phyloP scores from a whole-genome alignment of 768 basidiomycete species.

The Multifurca ochricompacta region DNA sequence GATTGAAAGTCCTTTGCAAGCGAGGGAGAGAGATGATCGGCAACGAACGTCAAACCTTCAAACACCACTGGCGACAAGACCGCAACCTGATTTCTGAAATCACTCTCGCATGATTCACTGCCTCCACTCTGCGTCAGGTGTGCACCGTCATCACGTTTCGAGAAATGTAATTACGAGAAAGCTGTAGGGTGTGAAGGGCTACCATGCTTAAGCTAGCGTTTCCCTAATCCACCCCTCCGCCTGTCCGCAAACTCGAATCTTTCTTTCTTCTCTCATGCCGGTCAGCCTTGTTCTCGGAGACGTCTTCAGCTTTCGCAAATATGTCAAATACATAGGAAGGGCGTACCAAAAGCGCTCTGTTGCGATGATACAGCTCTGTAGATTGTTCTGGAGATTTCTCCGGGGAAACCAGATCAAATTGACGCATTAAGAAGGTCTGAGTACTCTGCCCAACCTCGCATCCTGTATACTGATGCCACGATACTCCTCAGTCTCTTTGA shows the following conservation, averaged over 20 bases:
- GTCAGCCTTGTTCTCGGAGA: conserved; percentile 10
- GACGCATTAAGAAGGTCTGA: conserved; percentile 13
- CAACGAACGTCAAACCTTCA: no score
- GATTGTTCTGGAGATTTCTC: conserved; percentile 17
- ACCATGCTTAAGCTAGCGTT: conserved; percentile 1
- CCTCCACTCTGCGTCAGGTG: neutral
- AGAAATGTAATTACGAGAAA: neutral
- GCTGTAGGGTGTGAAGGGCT: conserved; percentile 1
- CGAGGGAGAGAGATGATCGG: no score
- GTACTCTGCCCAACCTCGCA: neutral
- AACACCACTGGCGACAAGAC: no score
- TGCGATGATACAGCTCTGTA: conserved; percentile 18
- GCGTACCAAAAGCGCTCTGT: conserved; percentile 17
- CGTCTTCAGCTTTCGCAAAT: conserved; percentile 13
- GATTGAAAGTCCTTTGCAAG: no score
- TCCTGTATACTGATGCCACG: neutral
- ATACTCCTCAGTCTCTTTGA: conserved; percentile 10
- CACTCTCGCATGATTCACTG: neutral
- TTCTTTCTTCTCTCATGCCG: neutral
- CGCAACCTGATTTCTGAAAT: neutral
- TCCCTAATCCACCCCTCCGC: conserved; percentile 7
- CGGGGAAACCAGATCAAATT: conserved; percentile 13
- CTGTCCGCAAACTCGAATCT: neutral
- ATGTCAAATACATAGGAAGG: conserved; percentile 15
- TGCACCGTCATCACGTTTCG: neutral